Percentiles rank a stretch among this genome's conserved stretches.
Evolutionary conservation across 208 protist species (phyloP).

Genomic region (Sergeia podlipaevii): DNA sequence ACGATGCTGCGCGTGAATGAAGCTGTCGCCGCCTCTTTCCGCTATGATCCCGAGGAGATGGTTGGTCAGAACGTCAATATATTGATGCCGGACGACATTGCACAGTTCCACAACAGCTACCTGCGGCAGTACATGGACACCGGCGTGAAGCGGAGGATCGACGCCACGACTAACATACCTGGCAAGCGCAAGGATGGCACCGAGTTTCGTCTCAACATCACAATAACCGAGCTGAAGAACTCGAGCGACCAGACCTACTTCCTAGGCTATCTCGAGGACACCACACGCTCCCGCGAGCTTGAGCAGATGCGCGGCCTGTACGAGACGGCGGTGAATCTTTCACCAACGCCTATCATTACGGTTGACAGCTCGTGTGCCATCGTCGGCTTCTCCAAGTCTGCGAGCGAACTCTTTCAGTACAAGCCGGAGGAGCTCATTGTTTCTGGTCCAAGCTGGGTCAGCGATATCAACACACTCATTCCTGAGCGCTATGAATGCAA

Average conservation of each 20-base stretch:
- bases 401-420: conserved; percentile 14
- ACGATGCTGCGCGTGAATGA: conserved; percentile 8
- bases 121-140: conserved; percentile 5
- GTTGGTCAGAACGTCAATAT: conserved; percentile 12
- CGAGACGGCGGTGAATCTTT: conserved; percentile 11
- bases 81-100: conserved; percentile 8
- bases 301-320: conserved; percentile 1
- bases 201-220: conserved; percentile 1
- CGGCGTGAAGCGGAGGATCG: neutral
- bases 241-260: neutral
- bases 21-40: conserved; percentile 7
- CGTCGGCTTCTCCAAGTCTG: conserved; percentile 12
- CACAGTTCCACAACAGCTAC: conserved; percentile 9
- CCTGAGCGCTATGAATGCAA: too few relatives aligned
- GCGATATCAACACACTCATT: too few relatives aligned
- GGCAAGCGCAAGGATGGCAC: conserved; percentile 12
- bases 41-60: conserved; percentile 15
- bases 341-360: conserved; percentile 8
- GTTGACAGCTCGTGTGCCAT: conserved; percentile 9
- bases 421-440: conserved; percentile 8
- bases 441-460: too few relatives aligned
- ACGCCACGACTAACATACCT: neutral
- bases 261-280: conserved; percentile 8
- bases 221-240: conserved; percentile 1
- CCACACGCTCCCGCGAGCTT: neutral